phyloP scores from a whole-genome alignment of 306 rosid genomes.

The Vicia faba region DNA sequence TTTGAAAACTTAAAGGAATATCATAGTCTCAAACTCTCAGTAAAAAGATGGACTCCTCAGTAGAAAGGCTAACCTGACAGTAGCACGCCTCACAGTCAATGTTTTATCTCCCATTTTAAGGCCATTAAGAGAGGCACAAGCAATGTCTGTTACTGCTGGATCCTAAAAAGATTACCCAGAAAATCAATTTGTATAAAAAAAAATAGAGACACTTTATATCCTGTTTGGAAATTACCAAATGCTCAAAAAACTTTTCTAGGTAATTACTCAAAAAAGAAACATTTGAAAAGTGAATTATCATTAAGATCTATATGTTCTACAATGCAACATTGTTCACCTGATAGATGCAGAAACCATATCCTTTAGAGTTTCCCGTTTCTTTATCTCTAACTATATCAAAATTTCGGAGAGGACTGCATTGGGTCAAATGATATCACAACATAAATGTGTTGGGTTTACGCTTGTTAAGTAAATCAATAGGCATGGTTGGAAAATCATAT shows the following conservation, averaged over 20 bases:
- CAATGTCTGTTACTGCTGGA: conserved; percentile 76
- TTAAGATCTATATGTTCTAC: conserved; percentile 26
- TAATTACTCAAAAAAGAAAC: conserved; percentile 20
- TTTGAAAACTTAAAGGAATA: too few relatives aligned
- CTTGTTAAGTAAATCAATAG: conserved; percentile 17
- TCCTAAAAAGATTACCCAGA: conserved; percentile 54
- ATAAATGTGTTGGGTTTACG: conserved; percentile 18
- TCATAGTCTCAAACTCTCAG: too few relatives aligned
- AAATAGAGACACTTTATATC: conserved; percentile 2
- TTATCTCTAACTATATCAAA: conserved; percentile 81
- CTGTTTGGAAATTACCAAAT: conserved; percentile 9
- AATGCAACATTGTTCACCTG: conserved; percentile 52
- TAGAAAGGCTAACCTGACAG: conserved; percentile 57
- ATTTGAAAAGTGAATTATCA: conserved; percentile 23
- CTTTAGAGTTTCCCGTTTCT: conserved; percentile 84
- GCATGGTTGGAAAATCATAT: conserved; percentile 8
- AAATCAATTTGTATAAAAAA: conserved; percentile 26
- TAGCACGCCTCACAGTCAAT: conserved; percentile 78
- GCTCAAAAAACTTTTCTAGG: conserved; percentile 27
- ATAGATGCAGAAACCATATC: conserved; percentile 82
- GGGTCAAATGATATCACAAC: conserved; percentile 35
- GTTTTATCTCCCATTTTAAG: conserved; percentile 92
- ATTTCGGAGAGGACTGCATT: conserved; percentile 70
- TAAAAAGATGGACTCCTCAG: conserved; percentile 1
- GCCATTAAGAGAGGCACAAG: conserved; percentile 80